Percentiles rank a stretch among this genome's conserved stretches.
Evolutionary conservation across 1,284 basidiomycete genomes (phyloP).

Genomic region (Malassezia equina): DNA sequence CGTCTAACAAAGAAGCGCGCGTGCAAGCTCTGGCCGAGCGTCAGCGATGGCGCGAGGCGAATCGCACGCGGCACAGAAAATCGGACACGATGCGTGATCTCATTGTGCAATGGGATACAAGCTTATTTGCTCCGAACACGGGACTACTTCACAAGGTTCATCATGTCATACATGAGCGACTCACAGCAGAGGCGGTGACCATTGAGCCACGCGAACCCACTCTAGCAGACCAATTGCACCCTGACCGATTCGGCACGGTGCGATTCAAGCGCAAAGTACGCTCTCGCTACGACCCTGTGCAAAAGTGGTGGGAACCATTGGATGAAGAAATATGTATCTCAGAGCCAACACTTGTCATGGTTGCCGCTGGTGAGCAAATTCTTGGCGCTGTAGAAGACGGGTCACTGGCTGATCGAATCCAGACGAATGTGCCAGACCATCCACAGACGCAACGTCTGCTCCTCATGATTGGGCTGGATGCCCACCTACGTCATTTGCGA

Average conservation of each 20-base stretch:
- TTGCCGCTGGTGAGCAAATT: not conserved
- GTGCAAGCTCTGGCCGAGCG: not conserved
- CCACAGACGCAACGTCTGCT: not conserved
- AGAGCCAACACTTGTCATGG: constrained; percentile 2
- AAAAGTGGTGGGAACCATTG: constrained; percentile 13
- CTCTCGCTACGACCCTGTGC: constrained; percentile 9
- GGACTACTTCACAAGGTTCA: not conserved
- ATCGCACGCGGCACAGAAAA: constrained; percentile 6
- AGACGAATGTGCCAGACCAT: not conserved
- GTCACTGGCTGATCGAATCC: not conserved
- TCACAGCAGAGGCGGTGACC: not conserved
- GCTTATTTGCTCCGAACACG: not conserved
- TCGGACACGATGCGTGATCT: constrained; percentile 16
- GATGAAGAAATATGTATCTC: constrained; percentile 4
- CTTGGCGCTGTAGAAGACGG: not conserved
- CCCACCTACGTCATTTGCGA: not conserved
- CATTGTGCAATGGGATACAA: constrained; percentile 5
- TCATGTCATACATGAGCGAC: not conserved
- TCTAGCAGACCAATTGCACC: not conserved
- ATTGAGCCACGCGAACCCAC: not conserved
- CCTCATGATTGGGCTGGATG: constrained; percentile 9
- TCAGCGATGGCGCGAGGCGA: constrained; percentile 17
- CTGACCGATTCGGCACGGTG: not conserved
- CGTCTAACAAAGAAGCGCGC: not conserved
- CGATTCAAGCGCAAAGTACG: constrained; percentile 10